Percentiles rank a stretch among this genome's conserved stretches.
phyloP scores from a whole-genome alignment of 1,284 basidiomycete species.

The Austropuccinia psidii region DNA sequence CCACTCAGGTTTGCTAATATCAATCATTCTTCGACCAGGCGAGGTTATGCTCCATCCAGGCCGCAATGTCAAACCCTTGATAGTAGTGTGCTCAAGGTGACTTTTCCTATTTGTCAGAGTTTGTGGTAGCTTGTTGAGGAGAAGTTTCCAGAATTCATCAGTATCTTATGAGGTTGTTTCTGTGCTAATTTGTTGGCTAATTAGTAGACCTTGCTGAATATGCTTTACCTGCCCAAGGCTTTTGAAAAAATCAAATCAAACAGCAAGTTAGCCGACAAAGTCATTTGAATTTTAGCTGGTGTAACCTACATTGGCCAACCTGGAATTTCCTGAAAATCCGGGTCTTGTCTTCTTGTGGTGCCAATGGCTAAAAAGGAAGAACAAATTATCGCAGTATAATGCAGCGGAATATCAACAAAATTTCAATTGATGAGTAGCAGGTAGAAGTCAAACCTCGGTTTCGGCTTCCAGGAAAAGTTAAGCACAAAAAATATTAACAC shows the following conservation, averaged over 20 bases:
- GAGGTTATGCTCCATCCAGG: slow-evolving; percentile 9
- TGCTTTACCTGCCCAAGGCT: neutral
- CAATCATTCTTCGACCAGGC: slow-evolving; percentile 29
- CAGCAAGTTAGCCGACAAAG: neutral
- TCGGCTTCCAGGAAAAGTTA: too few species aligned
- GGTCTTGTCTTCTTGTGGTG: neutral
- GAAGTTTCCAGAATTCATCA: neutral
- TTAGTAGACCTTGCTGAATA: neutral
- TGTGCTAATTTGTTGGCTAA: neutral
- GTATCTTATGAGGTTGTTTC: neutral
- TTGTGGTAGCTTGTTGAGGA: neutral
- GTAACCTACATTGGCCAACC: slow-evolving; percentile 12
- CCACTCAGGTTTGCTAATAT: slow-evolving; percentile 37
- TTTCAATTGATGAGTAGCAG: too few species aligned
- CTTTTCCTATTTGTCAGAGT: neutral
- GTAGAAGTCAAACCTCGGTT: too few species aligned
- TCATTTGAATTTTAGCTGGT: neutral
- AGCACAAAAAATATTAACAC: too few species aligned
- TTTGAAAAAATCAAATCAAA: neutral
- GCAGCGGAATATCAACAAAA: too few species aligned
- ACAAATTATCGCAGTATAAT: too few species aligned
- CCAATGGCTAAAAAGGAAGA: slow-evolving; percentile 19
- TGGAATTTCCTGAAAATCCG: neutral
- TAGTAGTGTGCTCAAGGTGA: neutral
- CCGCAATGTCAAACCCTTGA: neutral